Percentiles rank a stretch among this genome's conserved stretches.
phyloP scores from a whole-genome alignment of 805 yeast genomes.

The Wickerhamiella shivajii region DNA sequence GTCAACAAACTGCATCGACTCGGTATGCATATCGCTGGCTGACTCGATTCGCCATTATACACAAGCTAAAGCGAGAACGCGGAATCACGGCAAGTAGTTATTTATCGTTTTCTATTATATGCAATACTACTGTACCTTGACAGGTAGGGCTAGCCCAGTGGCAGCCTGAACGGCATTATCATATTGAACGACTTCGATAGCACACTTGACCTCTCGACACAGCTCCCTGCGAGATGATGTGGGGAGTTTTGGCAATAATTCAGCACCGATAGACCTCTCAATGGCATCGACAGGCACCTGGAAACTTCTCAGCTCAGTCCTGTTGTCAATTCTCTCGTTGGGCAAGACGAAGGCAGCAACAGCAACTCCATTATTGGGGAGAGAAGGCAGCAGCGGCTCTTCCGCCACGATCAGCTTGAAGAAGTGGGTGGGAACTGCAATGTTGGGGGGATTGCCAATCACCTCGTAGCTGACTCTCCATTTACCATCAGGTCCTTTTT shows the following conservation, averaged over 20 bases:
- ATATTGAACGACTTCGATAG: constrained; percentile 56
- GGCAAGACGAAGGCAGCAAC: constrained; percentile 93
- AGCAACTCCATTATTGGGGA: constrained; percentile 34
- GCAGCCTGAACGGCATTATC: constrained; percentile 22
- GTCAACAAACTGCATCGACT: too few species aligned
- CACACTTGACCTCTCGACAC: constrained; percentile 71
- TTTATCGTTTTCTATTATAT: too few species aligned
- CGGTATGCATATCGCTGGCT: too few species aligned
- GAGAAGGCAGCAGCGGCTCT: constrained; percentile 25
- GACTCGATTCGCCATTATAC: too few species aligned
- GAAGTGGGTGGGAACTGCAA: constrained; percentile 97
- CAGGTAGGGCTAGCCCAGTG: background rate
- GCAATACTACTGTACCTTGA: too few species aligned
- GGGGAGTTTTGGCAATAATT: constrained; percentile 58
- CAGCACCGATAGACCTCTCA: constrained; percentile 77
- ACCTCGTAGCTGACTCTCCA: constrained; percentile 76
- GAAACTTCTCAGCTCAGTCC: constrained; percentile 53
- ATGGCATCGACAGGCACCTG: constrained; percentile 83
- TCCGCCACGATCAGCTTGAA: constrained; percentile 86
- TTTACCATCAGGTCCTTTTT: constrained; percentile 67
- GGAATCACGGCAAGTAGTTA: too few species aligned
- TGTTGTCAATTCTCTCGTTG: constrained; percentile 63
- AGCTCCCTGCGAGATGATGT: constrained; percentile 40
- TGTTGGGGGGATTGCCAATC: constrained; percentile 89
- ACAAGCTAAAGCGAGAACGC: too few species aligned